Base-by-base conservation (phyloP, 2,329 filamentous ascomycete species). In the Cytospora mali region DNA sequence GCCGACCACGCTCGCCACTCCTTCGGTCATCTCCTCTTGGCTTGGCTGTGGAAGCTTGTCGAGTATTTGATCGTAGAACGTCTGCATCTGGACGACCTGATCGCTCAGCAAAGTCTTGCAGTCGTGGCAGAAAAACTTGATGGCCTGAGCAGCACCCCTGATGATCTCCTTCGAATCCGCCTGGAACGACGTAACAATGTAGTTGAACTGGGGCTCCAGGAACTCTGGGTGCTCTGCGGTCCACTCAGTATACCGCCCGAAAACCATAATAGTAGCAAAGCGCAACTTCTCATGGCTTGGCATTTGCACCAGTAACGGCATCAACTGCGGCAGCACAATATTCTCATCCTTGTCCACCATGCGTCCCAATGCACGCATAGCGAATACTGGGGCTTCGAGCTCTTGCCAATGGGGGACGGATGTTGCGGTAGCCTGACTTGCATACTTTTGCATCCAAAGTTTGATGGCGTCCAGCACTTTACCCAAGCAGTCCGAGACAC, bases 221-320 rank as follows among this genome's bases (percentile, higher is more conserved):
- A 94, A 96, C 63, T 97, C 92, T 0, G 94, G 92, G 71, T 99
- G 95, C 54, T 92, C 88, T 6, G 95, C 88, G 0, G 96, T 99
- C 95, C 95, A 99, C 75, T 98, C 94, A 0, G 96, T 99, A 73
- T 99, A 99, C 66, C 95, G 86, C 42, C 93, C 95, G 25, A 99
- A 84, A 3, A 96, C 93, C 93, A 99, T 97, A 71, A 98, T 97
- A 6, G 94, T 94, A 66, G 96, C 94, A 76, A 99, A 99, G 9
- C 93, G 92, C n/a, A 99, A 85, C 79, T 98, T 99, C 76, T 98
- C 92, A 71, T 99, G 95, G 71, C 91, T 89, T 0, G 95, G 95
- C 65, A 99, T 96, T 72, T 96, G 91, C 13, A 97, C 92, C 66
- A 99, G 87, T 62, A 99, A 82, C 21, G 93, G 93, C 79, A 99